Evolutionary conservation across 805 yeast species (phyloP), one percentile per base, ranked within the genome.

Genomic region (Saturnispora zaruensis): DNA sequence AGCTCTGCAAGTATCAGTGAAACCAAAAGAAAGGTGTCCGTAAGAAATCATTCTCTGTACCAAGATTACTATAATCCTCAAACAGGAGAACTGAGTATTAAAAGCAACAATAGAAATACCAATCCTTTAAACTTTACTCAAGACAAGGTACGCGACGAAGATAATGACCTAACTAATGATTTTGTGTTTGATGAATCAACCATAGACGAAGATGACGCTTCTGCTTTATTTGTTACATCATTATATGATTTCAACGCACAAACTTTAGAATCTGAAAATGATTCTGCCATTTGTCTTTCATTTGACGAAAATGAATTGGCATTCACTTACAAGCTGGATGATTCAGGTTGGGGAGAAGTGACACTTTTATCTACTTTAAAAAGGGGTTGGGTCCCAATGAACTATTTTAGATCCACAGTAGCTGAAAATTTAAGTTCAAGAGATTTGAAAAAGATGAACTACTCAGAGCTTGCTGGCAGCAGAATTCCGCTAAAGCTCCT

Each of bases 291-390:
- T 40, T 86, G 95, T 62, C 69, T 86, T 7, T 81, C 89, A 0
- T 86, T 86, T 62, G 76, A 77, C 21, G 78, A 77, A 54, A 76
- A 78, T 54, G 93, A 84, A 57, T 67, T 82, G 45, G 90, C 87
- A 0, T 86, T 84, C 64, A 86, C 86, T 4, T 89, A 84, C 59
- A 77, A 85, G 6, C 77, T 84, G 21, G 93, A 85, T 62, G 82
- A 82, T 49, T 81, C 88, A 20, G 95, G 93, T 0, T 86, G 95
- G 95, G 91, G 90, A 52, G 95, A 86, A 63, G 93, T 85, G 2
- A 85, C 90, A 0, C 60, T 84, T 36, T 66, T 85, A 7, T 81
- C 78, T 50, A 71, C 81, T 13, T 68, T 81, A 46, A 74, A 75
- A 57, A 68, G 88, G 54, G 95, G 95, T 16, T 86, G 95, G 95